Conservation (phyloP, 257 asterid genomes). For the Fraxinus pennsylvanica region DNA sequence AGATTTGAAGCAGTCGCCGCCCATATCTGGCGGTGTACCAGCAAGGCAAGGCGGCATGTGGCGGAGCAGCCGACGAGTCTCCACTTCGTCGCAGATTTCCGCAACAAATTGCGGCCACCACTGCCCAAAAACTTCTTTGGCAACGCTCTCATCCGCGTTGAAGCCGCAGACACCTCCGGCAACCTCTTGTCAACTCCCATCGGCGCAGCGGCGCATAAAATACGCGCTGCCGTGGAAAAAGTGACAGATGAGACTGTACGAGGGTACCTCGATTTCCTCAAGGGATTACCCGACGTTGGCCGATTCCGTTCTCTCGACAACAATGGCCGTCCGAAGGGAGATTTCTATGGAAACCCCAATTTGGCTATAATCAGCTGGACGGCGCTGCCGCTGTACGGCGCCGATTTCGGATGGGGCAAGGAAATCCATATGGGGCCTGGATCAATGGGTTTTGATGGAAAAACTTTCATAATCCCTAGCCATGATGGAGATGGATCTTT, state of each 20-base stretch:
- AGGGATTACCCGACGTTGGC: constrained; percentile 57
- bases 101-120: constrained; percentile 58
- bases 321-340: constrained; percentile 50
- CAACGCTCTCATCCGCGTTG: constrained; percentile 70
- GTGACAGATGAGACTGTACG: constrained; percentile 53
- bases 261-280: constrained; percentile 61
- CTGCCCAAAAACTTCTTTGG: constrained; percentile 71
- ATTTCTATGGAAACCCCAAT: constrained; percentile 71
- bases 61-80: constrained; percentile 58
- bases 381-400: constrained; percentile 64
- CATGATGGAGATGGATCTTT: constrained; percentile 55
- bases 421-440: constrained; percentile 75
- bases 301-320: constrained; percentile 55
- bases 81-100: constrained; percentile 61
- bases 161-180: constrained; percentile 52
- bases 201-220: constrained; percentile 41
- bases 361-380: constrained; percentile 77
- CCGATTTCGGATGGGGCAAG: constrained; percentile 93
- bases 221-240: constrained; percentile 49
- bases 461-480: constrained; percentile 55
- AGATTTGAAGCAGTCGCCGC: constrained; percentile 73
- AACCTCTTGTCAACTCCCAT: constrained; percentile 41
- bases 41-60: constrained; percentile 60
- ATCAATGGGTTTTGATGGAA: constrained; percentile 63
- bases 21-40: constrained; percentile 75